Conservation (phyloP, 2,329 filamentous ascomycete species). For the Beauveria bassiana region DNA sequence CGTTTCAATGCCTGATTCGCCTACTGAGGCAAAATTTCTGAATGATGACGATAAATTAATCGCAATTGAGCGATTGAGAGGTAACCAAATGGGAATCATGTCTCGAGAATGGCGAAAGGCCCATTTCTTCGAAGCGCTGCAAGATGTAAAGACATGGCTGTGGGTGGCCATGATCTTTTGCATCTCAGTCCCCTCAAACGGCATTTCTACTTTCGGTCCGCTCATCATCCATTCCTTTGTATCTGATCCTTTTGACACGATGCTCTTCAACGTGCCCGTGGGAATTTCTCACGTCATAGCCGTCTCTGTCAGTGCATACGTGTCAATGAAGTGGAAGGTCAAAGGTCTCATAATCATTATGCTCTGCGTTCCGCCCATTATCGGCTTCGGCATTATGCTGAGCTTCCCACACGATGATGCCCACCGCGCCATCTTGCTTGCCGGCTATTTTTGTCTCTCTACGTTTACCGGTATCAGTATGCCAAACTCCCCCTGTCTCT, state of each 20-base stretch:
- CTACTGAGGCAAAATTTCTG: constrained; percentile 43
- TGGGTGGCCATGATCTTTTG: constrained; percentile 48
- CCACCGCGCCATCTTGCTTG: constrained; percentile 42
- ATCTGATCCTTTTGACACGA: constrained; percentile 47
- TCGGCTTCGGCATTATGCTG: constrained; percentile 47
- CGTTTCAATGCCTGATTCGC: constrained; percentile 41
- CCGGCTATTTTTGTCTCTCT: constrained; percentile 51
- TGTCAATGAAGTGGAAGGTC: constrained; percentile 46
- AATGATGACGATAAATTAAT: constrained; percentile 42
- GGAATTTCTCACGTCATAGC: constrained; percentile 52
- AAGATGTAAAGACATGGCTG: constrained; percentile 53
- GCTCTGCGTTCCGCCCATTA: constrained; percentile 49
- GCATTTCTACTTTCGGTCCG: constrained; percentile 50
- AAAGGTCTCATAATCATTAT: constrained; percentile 49
- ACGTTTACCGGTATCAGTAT: constrained; percentile 42
- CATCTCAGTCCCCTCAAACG: constrained; percentile 50
- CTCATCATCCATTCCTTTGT: constrained; percentile 54
- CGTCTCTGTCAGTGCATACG: constrained; percentile 48
- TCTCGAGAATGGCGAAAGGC: constrained; percentile 43
- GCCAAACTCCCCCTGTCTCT: constrained; percentile 29
- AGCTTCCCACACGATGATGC: constrained; percentile 36
- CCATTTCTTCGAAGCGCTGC: constrained; percentile 44
- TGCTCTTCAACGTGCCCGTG: constrained; percentile 54
- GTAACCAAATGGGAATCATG: constrained; percentile 47
- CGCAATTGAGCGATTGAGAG: constrained; percentile 45